Base-by-base conservation (phyloP, 192 early-diverging fungal genomes). In the Thamnidium elegans region DNA sequence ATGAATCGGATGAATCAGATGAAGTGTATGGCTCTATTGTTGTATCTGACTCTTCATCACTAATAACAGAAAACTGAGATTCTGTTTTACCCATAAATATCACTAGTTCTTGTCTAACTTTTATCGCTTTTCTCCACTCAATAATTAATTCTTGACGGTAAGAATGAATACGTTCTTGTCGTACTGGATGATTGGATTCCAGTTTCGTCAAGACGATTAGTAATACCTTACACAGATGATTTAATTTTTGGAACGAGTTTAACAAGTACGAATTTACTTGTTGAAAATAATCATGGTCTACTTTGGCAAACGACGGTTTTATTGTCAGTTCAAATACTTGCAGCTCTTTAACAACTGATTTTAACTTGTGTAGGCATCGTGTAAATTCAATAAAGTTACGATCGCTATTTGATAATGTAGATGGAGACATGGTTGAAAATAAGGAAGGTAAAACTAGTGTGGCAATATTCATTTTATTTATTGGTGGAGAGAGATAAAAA, bases 321-420 rank as follows among this genome's bases (percentile, higher is more conserved):
- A 69, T 61, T 5, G 32, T 55, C 34, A 34, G 30, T 11, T 50
- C 62, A 36, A 69, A 69, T 3, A 19, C 30, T 20, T 69, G 44
- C 0, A 69, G 34, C 15, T 69, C 61, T 26, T 58, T 54, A 7
- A 69, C 61, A 13, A 69, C 48, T 5, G 59, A 20, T 36, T 69
- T 69, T 3, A 53, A 60, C 55, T 58, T 62, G 32, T 62, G 63
- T 47, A 69, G 46, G 39, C 67, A 69, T 3, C 67, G 67, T 23
- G 60, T 50, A n/a, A 69, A 69, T 13, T 69, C 61, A 2, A 69
- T 63, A 26, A 69, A 63, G 19, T 34, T 55, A 20, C 51, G 63
- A 32, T 64, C 63, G 9, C 34, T 43, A 11, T 34, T 11, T 45
- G 58, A 59, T n/a, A 59, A 42, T 23, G 42, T 59, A 4, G 58